phyloP scores from a whole-genome alignment of 495 filamentous ascomycete species.

The Penicillium verhagenii region DNA sequence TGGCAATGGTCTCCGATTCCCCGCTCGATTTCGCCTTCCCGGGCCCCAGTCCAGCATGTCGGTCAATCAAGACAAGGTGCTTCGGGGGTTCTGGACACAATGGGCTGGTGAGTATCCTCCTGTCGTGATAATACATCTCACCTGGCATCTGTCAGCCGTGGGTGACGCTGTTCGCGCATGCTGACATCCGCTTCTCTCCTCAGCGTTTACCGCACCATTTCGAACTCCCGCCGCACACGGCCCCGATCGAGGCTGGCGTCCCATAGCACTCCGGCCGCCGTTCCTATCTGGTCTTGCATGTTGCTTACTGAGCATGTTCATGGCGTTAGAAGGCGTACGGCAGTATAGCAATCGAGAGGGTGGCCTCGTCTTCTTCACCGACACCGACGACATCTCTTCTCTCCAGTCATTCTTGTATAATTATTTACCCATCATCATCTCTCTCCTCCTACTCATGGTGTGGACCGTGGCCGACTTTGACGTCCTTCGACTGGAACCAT shows the following conservation, averaged over 20 bases:
- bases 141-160: neutral
- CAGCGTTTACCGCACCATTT: constrained; percentile 22
- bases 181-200: neutral
- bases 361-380: constrained; percentile 32
- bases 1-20: constrained; percentile 21
- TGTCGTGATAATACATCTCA: neutral
- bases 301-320: constrained; percentile 22
- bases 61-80: constrained; percentile 14
- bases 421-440: constrained; percentile 39
- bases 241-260: constrained; percentile 33
- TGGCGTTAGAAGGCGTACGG: constrained; percentile 32
- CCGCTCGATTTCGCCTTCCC: constrained; percentile 2
- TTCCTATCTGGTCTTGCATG: constrained; percentile 32
- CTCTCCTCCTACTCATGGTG: constrained; percentile 33
- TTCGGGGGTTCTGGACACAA: constrained; percentile 14
- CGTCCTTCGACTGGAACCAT: constrained; percentile 42
- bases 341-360: constrained; percentile 34
- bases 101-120: constrained; percentile 16
- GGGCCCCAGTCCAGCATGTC: constrained; percentile 23
- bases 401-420: constrained; percentile 39
- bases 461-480: constrained; percentile 46
- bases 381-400: constrained; percentile 35
- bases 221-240: neutral
- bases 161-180: neutral
- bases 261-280: constrained; percentile 34